Conservation (phyloP, 163 green algal genomes). For the Coccomyxa subellipsoidea region DNA sequence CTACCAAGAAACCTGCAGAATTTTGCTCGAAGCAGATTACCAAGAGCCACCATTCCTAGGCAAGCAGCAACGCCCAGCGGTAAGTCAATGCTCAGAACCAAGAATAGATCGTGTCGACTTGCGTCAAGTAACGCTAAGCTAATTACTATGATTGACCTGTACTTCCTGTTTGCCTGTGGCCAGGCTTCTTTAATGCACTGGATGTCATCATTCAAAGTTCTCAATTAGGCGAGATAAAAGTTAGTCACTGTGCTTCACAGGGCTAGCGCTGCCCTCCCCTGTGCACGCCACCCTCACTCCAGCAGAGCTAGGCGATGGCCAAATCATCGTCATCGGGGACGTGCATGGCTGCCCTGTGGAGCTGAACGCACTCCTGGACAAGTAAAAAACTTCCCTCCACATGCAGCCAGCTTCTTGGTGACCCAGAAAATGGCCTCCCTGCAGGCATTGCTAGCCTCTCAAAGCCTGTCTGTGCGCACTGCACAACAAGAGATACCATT, state of each 20-base stretch:
- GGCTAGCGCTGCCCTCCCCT: constrained; percentile 5
- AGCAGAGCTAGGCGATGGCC: not conserved
- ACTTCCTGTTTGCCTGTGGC: too few species aligned
- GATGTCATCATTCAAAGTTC: not conserved
- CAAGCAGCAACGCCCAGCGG: not conserved
- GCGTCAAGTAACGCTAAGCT: too few species aligned
- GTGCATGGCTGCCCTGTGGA: constrained; percentile 63
- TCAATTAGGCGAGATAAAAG: too few species aligned
- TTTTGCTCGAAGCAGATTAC: not conserved
- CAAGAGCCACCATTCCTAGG: not conserved
- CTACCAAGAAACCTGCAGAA: not conserved
- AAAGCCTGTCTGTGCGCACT: too few species aligned
- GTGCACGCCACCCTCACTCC: constrained; percentile 16
- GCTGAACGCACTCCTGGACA: constrained; percentile 47
- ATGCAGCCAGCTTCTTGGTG: not conserved
- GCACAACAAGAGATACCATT: too few species aligned
- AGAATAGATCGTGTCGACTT: too few species aligned
- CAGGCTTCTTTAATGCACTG: too few species aligned
- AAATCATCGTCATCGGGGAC: constrained; percentile 56
- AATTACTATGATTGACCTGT: too few species aligned
- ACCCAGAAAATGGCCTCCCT: not conserved
- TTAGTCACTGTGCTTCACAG: not conserved
- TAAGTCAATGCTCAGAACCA: too few species aligned
- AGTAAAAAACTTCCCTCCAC: not conserved
- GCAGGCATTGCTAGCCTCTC: not conserved